Evolutionary conservation across 2,329 filamentous ascomycete genomes (phyloP).

Genomic region (Colletotrichum melonis): DNA sequence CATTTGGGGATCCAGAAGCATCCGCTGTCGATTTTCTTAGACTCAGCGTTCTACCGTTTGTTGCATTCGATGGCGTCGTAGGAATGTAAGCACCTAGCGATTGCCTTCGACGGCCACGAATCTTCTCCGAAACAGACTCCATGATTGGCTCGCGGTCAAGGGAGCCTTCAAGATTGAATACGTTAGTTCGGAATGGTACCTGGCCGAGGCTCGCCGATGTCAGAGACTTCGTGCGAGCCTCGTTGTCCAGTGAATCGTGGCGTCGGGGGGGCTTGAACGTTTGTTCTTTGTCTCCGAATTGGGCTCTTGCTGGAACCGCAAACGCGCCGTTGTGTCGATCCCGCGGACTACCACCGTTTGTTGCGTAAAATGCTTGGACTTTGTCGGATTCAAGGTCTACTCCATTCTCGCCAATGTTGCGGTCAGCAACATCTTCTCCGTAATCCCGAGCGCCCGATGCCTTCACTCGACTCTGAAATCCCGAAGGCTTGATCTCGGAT

Average conservation of each 20-base stretch:
- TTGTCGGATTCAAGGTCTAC: conserved; percentile 46
- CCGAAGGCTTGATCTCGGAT: conserved; percentile 59
- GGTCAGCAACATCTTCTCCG: conserved; percentile 74
- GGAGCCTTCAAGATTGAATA: conserved; percentile 22
- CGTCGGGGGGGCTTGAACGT: conserved; percentile 15
- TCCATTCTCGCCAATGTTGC: conserved; percentile 61
- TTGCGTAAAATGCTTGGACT: conserved; percentile 50
- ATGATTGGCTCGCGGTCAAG: conserved; percentile 20
- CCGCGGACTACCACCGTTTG: conserved; percentile 20
- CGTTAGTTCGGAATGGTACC: conserved; percentile 31
- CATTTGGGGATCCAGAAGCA: neutral
- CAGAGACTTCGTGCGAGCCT: conserved; percentile 35
- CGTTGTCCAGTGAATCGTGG: conserved; percentile 5
- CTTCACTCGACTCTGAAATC: conserved; percentile 60
- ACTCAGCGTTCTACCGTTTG: neutral
- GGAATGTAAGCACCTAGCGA: conserved; percentile 35
- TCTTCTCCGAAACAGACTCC: conserved; percentile 16
- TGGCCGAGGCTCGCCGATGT: conserved; percentile 34
- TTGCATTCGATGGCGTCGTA: conserved; percentile 1
- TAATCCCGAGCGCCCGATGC: conserved; percentile 65
- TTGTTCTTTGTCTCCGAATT: conserved; percentile 34
- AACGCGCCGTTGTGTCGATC: conserved; percentile 34
- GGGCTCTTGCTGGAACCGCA: conserved; percentile 27
- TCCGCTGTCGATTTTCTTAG: neutral
- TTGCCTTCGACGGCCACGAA: conserved; percentile 22